Base-by-base conservation (phyloP, 108 stramenopile species). In the Chaetoceros muelleri region DNA sequence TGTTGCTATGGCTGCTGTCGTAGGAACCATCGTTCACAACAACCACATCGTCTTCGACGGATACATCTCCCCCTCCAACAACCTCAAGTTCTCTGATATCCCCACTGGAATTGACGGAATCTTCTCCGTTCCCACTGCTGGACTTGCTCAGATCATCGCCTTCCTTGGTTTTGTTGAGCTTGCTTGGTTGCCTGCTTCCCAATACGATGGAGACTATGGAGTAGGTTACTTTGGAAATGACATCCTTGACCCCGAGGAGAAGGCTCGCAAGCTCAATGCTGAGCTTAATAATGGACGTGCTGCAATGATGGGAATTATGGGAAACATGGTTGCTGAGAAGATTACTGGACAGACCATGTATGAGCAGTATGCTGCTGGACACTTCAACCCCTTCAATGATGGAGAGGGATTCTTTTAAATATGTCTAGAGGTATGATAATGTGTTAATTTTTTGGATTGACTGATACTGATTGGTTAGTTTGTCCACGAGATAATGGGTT, bases 271-370 rank as follows among this genome's bases (percentile, higher is more conserved):
- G 67, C 75, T 74, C 51, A 70, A 64, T 26, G 72, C 80, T 31
- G 93, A 95, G 69, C 69, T 95, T 53, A 95, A 95, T 79, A 87
- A 95, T 62, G 93, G 93, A 40, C 81, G 93, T 54, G 87, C 90
- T 30, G 93, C 93, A 21, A 72, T 76, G 85, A 87, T 95, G 87
- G 93, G 90, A 46, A 90, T 95, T 72, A 71, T 91, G 28, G 93
- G 83, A 44, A 57, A 87, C 52, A 79, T 89, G 81, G 76, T 93
- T 55, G 62, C 26, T 19, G 62, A 63, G 52, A 49, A 70, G 53
- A 28, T 71, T 40, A 75, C 74, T 30, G 74, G 74, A 25, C 65
- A 71, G 63, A 75, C 74, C 24, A 67, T 75, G 69, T 61, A 46
- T 52, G 74, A 75, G 60, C 74, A 75, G 63, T 67, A 63, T 52